Conservation (phyloP, 495 filamentous ascomycete genomes). For the Xylaria palmicola region DNA sequence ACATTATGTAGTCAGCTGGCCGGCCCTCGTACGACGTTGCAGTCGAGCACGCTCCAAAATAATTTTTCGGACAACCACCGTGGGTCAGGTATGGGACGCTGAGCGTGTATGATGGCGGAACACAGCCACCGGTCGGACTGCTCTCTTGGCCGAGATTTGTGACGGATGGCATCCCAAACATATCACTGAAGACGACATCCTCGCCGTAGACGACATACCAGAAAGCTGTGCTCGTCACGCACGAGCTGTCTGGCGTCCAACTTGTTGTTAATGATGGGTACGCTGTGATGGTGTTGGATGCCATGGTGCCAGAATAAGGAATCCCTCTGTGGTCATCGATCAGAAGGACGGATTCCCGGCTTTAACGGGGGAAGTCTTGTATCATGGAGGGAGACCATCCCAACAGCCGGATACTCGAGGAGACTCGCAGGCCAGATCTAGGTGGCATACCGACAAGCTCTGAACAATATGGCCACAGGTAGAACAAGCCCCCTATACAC, state of each 20-base stretch:
- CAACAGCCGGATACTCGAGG: neutral
- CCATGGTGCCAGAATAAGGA: neutral
- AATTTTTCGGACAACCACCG: neutral
- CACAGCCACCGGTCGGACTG: neutral
- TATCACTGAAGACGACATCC: neutral
- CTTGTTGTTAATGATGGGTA: neutral
- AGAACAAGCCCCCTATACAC: too few relatives aligned
- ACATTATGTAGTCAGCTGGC: neutral
- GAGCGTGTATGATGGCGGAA: neutral
- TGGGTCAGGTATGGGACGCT: neutral
- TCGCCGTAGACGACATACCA: neutral
- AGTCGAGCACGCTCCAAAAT: neutral
- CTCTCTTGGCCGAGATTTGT: neutral
- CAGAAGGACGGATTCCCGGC: neutral
- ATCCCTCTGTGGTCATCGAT: neutral
- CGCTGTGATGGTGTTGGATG: neutral
- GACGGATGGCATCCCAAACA: conserved; percentile 1
- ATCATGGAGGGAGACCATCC: neutral
- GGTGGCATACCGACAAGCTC: neutral
- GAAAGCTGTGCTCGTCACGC: neutral
- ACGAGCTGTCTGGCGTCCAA: neutral
- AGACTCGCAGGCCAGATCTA: neutral
- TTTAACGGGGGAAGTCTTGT: neutral
- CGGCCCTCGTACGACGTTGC: neutral
- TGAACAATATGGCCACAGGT: neutral